Evolutionary conservation across 2,329 filamentous ascomycete species (phyloP).

Genomic region (Stemphylium beticola): DNA sequence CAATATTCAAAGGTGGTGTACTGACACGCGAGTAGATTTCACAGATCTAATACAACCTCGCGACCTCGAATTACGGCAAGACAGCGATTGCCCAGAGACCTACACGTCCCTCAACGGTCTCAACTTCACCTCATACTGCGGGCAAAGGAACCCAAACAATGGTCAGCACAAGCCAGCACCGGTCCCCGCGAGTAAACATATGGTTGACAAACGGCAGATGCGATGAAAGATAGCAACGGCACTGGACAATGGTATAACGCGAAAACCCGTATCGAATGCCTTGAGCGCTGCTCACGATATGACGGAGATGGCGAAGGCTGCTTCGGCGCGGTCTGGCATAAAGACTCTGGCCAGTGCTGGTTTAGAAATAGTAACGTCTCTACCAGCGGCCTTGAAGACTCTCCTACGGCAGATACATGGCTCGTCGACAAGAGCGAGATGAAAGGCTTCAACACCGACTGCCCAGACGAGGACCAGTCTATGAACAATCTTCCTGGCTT

Average conservation of each 20-base stretch:
- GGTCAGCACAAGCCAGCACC: slow-evolving; percentile 18
- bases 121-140: slow-evolving; percentile 41
- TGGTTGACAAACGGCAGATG: slow-evolving; percentile 25
- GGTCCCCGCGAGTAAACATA: neutral
- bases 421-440: slow-evolving; percentile 30
- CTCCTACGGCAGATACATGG: slow-evolving; percentile 24
- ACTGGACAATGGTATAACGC: slow-evolving; percentile 17
- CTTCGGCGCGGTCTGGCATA: slow-evolving; percentile 37
- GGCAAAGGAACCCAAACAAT: slow-evolving; percentile 35
- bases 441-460: slow-evolving; percentile 25
- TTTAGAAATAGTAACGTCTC: slow-evolving; percentile 34
- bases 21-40: slow-evolving; percentile 25
- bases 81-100: slow-evolving; percentile 21
- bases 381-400: slow-evolving; percentile 11
- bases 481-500: slow-evolving; percentile 29
- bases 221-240: slow-evolving; percentile 1
- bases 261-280: slow-evolving; percentile 31
- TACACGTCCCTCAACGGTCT: slow-evolving; percentile 40
- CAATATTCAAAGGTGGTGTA: neutral
- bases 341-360: slow-evolving; percentile 31
- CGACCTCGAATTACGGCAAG: slow-evolving; percentile 23
- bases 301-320: slow-evolving; percentile 40
- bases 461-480: slow-evolving; percentile 31
- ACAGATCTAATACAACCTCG: slow-evolving; percentile 19
- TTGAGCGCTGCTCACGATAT: slow-evolving; percentile 43